Conservation (phyloP, 495 filamentous ascomycete genomes). For the Glutinoglossum americanum region DNA sequence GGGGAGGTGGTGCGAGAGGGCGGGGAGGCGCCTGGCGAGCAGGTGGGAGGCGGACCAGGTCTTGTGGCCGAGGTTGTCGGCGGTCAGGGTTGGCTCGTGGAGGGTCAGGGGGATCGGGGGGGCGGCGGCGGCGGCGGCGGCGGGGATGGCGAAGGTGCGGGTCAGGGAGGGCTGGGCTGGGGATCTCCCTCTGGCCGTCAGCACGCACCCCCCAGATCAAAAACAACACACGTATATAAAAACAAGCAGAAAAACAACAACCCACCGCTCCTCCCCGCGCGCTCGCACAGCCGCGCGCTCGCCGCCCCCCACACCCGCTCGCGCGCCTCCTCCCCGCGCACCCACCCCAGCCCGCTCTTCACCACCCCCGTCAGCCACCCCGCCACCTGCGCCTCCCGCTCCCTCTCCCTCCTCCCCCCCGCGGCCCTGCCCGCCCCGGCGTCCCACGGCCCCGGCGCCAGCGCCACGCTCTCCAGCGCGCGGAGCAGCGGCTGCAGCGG, state of each 20-base stretch:
- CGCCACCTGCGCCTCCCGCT: too few species aligned
- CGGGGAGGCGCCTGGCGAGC: constrained; percentile 51
- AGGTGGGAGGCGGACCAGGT: constrained; percentile 82
- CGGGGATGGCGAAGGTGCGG: constrained; percentile 48
- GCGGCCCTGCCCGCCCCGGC: not conserved
- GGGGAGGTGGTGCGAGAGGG: constrained; percentile 12
- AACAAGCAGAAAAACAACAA: too few species aligned
- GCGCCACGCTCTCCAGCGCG: constrained; percentile 16
- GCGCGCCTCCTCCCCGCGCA: constrained; percentile 42
- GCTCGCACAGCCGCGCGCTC: constrained; percentile 50
- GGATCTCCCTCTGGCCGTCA: too few species aligned
- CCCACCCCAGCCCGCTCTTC: constrained; percentile 50
- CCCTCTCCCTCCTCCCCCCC: too few species aligned
- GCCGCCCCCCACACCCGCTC: constrained; percentile 67
- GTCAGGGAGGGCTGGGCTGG: constrained; percentile 64
- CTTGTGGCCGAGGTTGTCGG: constrained; percentile 76
- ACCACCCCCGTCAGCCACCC: constrained; percentile 63
- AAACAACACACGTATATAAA: too few species aligned
- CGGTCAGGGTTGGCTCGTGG: constrained; percentile 68
- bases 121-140: constrained; percentile 6
- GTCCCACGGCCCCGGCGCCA: constrained; percentile 24
- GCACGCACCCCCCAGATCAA: too few species aligned
- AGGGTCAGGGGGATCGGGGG: constrained; percentile 49
- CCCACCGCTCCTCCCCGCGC: too few species aligned
- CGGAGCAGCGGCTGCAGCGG: constrained; percentile 15